Evolutionary conservation across 31 red algal species (phyloP).

Genomic region (Odonthalia washingtoniensis): DNA sequence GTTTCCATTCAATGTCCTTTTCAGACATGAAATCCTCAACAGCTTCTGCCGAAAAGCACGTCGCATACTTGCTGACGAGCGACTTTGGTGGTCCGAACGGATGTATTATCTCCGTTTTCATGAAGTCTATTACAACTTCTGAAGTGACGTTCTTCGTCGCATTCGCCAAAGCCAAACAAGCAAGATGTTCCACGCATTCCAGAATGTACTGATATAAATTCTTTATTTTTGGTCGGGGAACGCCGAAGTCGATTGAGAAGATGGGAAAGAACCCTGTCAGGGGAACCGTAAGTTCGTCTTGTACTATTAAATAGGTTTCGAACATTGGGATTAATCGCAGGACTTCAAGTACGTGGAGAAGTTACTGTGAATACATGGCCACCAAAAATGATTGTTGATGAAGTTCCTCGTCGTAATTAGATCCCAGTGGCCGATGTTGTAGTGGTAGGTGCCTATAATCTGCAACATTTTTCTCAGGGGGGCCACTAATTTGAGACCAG

Average conservation of each 20-base stretch:
- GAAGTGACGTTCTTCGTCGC: not conserved
- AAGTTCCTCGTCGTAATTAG: not conserved
- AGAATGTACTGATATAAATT: not conserved
- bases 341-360: not conserved
- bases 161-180: not conserved
- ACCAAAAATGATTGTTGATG: not conserved
- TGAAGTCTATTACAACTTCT: not conserved
- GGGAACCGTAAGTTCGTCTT: not conserved
- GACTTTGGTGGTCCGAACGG: too few relatives aligned
- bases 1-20: too few relatives aligned
- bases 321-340: not conserved
- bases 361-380: not conserved
- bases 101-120: not conserved
- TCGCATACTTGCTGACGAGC: not conserved
- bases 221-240: not conserved
- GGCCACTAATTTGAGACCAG: not conserved
- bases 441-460: not conserved
- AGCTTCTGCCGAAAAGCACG: not conserved
- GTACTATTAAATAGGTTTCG: too few relatives aligned
- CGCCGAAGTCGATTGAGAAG: constrained; percentile 11
- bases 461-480: not conserved
- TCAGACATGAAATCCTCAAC: too few relatives aligned
- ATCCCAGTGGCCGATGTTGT: not conserved
- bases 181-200: not conserved
- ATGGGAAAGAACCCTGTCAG: not conserved